Evolutionary conservation across 768 basidiomycete genomes (phyloP).

Genomic region (Boletus tylopilopsis): DNA sequence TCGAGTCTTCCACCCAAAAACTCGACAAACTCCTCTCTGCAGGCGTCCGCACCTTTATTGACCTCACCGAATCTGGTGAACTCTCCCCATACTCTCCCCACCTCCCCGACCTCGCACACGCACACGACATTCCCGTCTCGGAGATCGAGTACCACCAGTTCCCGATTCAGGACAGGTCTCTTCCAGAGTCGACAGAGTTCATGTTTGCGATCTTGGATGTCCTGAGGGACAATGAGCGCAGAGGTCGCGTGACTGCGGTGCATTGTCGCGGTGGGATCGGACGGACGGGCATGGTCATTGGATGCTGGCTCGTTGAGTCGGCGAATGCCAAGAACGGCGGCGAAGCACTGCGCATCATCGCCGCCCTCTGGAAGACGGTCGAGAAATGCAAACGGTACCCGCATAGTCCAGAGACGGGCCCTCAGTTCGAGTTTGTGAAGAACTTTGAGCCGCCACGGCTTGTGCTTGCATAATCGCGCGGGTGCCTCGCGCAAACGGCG

Average conservation of each 20-base stretch:
- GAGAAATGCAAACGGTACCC: conserved; percentile 76
- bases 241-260: conserved; percentile 63
- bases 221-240: conserved; percentile 54
- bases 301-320: conserved; percentile 75
- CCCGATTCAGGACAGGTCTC: conserved; percentile 68
- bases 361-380: conserved; percentile 69
- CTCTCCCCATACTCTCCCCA: conserved; percentile 60
- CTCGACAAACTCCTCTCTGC: conserved; percentile 68
- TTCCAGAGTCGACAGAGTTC: conserved; percentile 56
- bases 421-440: conserved; percentile 72
- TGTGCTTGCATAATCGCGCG: conserved; percentile 11
- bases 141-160: conserved; percentile 74
- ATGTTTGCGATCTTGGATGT: conserved; percentile 59
- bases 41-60: conserved; percentile 78
- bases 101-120: conserved; percentile 49
- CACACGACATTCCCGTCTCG: conserved; percentile 51
- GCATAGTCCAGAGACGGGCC: conserved; percentile 75
- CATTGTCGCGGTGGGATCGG: conserved; percentile 82
- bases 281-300: conserved; percentile 57
- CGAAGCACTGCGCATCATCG: conserved; percentile 63
- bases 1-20: conserved; percentile 53
- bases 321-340: conserved; percentile 57
- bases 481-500: not conserved
- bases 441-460: conserved; percentile 42
- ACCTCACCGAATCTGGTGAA: conserved; percentile 78